Conservation (phyloP, 345 rosid genomes). For the Theobroma cacao region DNA sequence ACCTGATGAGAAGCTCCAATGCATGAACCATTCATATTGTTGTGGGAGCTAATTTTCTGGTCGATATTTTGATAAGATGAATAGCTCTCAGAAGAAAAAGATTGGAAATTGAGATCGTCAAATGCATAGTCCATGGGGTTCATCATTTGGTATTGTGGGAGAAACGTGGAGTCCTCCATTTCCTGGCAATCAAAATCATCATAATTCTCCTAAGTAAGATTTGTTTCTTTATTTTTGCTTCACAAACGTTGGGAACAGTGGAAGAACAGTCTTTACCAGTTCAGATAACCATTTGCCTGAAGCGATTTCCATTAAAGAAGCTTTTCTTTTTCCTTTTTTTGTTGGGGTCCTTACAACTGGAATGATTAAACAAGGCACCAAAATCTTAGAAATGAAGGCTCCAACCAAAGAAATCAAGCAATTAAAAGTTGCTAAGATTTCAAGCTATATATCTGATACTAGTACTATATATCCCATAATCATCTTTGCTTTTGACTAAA, state of each 20-base stretch:
- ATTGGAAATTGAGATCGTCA: constrained; percentile 27
- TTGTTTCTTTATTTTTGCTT: no score
- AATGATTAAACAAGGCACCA: neutral
- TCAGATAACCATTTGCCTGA: constrained; percentile 36
- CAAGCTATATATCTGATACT: neutral
- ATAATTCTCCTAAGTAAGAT: neutral
- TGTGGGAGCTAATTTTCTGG: constrained; percentile 4
- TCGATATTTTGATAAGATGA: constrained; percentile 13
- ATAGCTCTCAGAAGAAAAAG: constrained; percentile 23
- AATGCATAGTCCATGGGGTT: constrained; percentile 23
- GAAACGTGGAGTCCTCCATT: constrained; percentile 27
- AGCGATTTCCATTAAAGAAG: constrained; percentile 25
- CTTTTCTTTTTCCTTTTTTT: neutral
- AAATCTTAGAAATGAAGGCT: neutral
- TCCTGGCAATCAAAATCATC: constrained; percentile 18
- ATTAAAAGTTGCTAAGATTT: neutral
- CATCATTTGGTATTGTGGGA: constrained; percentile 24
- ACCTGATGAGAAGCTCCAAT: neutral
- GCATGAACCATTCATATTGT: neutral
- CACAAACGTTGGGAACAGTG: neutral
- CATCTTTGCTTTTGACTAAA: neutral
- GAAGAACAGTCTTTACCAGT: constrained; percentile 18
- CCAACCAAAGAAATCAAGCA: neutral
- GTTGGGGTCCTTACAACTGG: neutral
- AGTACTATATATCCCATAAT: neutral